Base-by-base conservation (phyloP, 495 filamentous ascomycete genomes). In the Hypoxylon fuscum region DNA sequence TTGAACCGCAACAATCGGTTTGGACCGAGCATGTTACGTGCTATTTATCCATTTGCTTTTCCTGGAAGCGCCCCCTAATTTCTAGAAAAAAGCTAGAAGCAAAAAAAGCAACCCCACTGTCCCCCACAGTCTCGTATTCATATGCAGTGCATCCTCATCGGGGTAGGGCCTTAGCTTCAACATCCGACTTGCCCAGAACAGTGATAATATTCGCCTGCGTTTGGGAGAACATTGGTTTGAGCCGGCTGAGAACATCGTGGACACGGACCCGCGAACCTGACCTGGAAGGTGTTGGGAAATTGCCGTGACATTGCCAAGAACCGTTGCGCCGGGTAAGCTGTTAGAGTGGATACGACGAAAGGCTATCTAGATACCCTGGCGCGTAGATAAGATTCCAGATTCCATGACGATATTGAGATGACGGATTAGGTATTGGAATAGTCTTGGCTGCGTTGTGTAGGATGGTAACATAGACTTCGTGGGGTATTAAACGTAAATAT, bases 301-400 rank as follows among this genome's bases (percentile, higher is more conserved):
- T 65, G 43, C 55, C 22, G 48, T 47, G 18, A 37, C 55, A 59
- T 53, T 55, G 42, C 61, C 61, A 64, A 55, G 55, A n/a, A n/a
- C 47, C 14, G 41, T 3, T 35, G 31, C 43, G 45, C 35, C 53
- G 53, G 43, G 53, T 48, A 41, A 47, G 53, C 6, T 56, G 53
- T 15, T n/a, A 25, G 32, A 40, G 43, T 56, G 43, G 53, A 15
- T 15, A 38, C 35, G 11, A n/a, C 1, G 2, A n/a, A 38, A 2
- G 7, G 35, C 31, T 34, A 34, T 12, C 10, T 12, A 2, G 10
- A 12, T 15, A 15, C n/a, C 35, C 35, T n/a, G 3, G 32, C 12
- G 5, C 11, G 32, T 11, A 12, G 32, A 35, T 38, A 7, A 2
- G n/a, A 38, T 38, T 15, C n/a, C 12, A 38, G 11, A 14, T 14